These are phyloP conservation scores for Diaporthe citrichinensis DNA, from an alignment of 2,329 filamentous ascomycete species.

Conservation along the genomic window DNA sequence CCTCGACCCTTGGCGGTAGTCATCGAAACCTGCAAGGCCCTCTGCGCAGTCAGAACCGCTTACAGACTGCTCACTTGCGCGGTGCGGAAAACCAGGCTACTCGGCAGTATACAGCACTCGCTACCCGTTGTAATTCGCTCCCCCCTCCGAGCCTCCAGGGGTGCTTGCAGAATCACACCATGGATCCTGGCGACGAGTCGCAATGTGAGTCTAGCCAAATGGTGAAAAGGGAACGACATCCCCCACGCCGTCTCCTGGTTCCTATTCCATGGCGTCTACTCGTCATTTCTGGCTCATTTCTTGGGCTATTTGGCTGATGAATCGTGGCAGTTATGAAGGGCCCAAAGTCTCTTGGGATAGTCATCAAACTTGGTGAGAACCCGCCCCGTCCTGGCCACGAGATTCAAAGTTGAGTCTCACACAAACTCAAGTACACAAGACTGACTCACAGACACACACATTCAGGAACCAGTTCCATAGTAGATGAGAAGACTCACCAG, in stretches of 20 bases:
- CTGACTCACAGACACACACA: constrained; percentile 32
- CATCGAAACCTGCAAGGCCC: constrained; percentile 24
- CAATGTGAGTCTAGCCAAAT: constrained; percentile 40
- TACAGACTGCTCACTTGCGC: constrained; percentile 27
- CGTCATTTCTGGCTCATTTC: constrained; percentile 37
- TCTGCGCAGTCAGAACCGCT: neutral
- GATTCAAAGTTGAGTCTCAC: neutral
- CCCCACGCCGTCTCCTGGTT: neutral
- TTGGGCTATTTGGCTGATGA: constrained; percentile 44
- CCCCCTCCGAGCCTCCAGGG: constrained; percentile 8
- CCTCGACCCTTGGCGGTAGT: constrained; percentile 25
- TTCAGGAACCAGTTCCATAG: constrained; percentile 96
- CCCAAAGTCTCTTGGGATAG: constrained; percentile 78
- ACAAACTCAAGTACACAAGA: neutral
- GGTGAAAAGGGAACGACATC: neutral
- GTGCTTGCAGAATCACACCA: constrained; percentile 36
- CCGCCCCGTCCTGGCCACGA: neutral
- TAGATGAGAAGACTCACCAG: constrained; percentile 95
- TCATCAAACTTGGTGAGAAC: constrained; percentile 86
- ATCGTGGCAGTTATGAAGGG: constrained; percentile 72
- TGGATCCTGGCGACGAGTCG: constrained; percentile 39
- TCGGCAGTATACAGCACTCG: constrained; percentile 16
- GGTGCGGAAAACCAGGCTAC: constrained; percentile 8
- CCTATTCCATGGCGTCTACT: neutral
- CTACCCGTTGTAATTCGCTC: constrained; percentile 26